Percentiles rank a stretch among this genome's conserved stretches.
Evolutionary conservation across 305 asterid species (phyloP).

Genomic region (Rubia peregrina): DNA sequence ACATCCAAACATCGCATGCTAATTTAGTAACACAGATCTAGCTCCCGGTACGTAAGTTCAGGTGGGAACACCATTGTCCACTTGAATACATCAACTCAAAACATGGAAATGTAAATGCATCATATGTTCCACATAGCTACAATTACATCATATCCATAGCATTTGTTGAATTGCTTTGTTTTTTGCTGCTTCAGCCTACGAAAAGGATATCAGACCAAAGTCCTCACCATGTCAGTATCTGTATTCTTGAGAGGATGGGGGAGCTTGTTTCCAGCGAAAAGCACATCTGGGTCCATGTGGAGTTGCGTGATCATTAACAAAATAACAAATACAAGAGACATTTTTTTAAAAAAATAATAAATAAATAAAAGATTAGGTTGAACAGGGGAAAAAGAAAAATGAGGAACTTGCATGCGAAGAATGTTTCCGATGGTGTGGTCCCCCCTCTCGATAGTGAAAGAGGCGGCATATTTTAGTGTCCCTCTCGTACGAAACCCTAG

Average conservation of each 20-base stretch:
- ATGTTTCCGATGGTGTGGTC: conserved; percentile 92
- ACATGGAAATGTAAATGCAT: too few relatives aligned
- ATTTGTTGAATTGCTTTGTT: neutral
- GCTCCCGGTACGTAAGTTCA: too few relatives aligned
- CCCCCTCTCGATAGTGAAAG: conserved; percentile 82
- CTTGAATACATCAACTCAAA: too few relatives aligned
- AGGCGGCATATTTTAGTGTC: conserved; percentile 91
- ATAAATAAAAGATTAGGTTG: neutral
- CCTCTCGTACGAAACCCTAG: conserved; percentile 87
- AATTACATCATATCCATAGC: conserved; percentile 11
- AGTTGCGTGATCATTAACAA: conserved; percentile 49
- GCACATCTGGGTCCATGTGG: conserved; percentile 78
- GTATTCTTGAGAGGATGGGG: conserved; percentile 73
- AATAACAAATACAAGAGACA: conserved; percentile 13
- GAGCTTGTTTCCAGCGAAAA: conserved; percentile 95
- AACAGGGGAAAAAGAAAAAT: neutral
- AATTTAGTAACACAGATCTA: too few relatives aligned
- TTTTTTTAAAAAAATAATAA: neutral
- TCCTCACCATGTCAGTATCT: neutral
- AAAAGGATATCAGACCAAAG: neutral
- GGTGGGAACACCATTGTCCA: too few relatives aligned
- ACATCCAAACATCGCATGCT: too few relatives aligned
- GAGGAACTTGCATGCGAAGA: conserved; percentile 57
- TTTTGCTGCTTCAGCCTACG: conserved; percentile 9
- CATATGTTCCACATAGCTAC: neutral